Evolutionary conservation across 768 basidiomycete genomes (phyloP).

Genomic region (Sporobolomyces roseus): DNA sequence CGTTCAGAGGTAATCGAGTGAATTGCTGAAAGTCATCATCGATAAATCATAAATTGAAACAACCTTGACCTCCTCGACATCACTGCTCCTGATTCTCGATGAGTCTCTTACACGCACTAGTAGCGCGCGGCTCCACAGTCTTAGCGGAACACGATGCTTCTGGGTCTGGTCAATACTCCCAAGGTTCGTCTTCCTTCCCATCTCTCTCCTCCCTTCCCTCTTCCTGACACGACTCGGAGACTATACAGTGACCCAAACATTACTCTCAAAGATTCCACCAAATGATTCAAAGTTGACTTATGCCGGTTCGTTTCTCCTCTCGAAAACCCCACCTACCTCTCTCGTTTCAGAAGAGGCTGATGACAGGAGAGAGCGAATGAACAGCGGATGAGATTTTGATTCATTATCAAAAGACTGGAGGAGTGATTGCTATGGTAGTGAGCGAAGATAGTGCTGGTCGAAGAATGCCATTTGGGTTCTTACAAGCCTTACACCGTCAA

Average conservation of each 20-base stretch:
- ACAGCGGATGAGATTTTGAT: conserved; percentile 43
- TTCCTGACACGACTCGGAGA: no score
- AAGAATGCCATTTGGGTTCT: conserved; percentile 89
- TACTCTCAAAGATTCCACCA: conserved; percentile 90
- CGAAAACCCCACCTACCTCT: no score
- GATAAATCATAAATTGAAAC: no score
- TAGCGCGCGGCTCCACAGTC: conserved; percentile 22
- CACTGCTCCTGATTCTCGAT: conserved; percentile 13
- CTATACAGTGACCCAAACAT: conserved; percentile 55
- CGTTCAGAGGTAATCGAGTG: no score
- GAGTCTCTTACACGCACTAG: conserved; percentile 36
- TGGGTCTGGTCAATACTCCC: conserved; percentile 2
- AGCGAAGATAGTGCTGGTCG: conserved; percentile 88
- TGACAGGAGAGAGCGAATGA: not conserved
- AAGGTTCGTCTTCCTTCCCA: conserved; percentile 7
- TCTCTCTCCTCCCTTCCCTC: no score
- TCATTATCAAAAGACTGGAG: conserved; percentile 55
- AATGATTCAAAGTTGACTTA: conserved; percentile 63
- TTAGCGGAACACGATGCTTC: conserved; percentile 25
- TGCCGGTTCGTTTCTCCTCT: conserved; percentile 36
- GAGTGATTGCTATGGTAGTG: conserved; percentile 85
- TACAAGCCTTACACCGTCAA: conserved; percentile 71
- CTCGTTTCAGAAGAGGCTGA: not conserved
- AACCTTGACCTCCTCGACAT: no score
- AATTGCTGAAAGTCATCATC: no score